Evolutionary conservation across 176 grass and related monocot species (phyloP).

Genomic region (Oryza punctata): DNA sequence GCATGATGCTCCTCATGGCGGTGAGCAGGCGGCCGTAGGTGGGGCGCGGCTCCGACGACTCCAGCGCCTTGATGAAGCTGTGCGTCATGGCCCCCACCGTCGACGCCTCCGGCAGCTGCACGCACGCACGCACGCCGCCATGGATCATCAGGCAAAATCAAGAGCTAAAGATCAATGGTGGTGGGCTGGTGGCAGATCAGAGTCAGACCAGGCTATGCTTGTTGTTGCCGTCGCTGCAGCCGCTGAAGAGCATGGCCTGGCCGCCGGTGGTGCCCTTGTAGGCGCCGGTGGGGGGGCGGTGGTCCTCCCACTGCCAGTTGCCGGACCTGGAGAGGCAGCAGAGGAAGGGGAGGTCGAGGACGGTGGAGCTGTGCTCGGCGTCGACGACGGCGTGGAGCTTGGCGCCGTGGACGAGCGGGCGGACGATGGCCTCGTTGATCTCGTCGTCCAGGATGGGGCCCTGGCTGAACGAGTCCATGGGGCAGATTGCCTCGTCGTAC

Average conservation of each 20-base stretch:
- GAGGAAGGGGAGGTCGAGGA: constrained; percentile 83
- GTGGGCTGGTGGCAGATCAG: too few species aligned
- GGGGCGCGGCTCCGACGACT: constrained; percentile 46
- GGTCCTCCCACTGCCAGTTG: constrained; percentile 38
- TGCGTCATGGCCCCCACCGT: constrained; percentile 85
- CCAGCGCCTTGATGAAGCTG: constrained; percentile 74
- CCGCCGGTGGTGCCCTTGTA: constrained; percentile 49
- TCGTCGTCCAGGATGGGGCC: constrained; percentile 85
- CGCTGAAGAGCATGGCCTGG: constrained; percentile 45
- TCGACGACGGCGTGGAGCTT: constrained; percentile 89
- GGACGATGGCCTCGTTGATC: constrained; percentile 79
- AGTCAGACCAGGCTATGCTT: constrained; percentile 27
- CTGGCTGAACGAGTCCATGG: constrained; percentile 66
- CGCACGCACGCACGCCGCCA: too few species aligned
- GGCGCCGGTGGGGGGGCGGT: constrained; percentile 32
- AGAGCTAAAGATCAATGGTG: neutral
- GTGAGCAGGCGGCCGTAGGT: constrained; percentile 83
- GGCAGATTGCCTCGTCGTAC: constrained; percentile 87
- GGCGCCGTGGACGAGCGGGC: constrained; percentile 59
- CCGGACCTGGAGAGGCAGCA: constrained; percentile 53
- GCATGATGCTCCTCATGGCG: constrained; percentile 63
- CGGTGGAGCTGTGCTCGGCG: constrained; percentile 74
- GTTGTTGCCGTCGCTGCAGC: constrained; percentile 45
- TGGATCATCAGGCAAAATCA: neutral
- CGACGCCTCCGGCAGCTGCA: constrained; percentile 35